phyloP scores from a whole-genome alignment of 345 rosid genomes.

The Pseudoturritis turrita region DNA sequence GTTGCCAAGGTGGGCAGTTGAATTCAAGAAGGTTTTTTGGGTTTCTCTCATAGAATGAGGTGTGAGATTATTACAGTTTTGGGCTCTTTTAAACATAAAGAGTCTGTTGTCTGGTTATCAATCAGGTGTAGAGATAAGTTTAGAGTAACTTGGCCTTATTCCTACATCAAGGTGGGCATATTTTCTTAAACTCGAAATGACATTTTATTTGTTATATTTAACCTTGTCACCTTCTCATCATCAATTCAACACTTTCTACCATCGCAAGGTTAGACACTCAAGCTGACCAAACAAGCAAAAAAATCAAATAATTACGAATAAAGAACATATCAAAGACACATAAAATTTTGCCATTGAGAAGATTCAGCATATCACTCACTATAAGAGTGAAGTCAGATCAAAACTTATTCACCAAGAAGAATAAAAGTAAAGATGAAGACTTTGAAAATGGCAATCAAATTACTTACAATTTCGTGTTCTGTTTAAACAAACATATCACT shows the following conservation, averaged over 20 bases:
- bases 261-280: constrained; percentile 81
- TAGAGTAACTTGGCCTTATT: background rate
- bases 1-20: constrained; percentile 74
- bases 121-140: background rate
- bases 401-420: too few relatives aligned
- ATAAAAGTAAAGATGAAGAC: too few relatives aligned
- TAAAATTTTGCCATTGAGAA: too few relatives aligned
- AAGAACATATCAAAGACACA: too few relatives aligned
- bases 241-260: constrained; percentile 50
- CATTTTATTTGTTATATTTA: background rate
- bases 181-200: background rate
- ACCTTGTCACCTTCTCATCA: constrained; percentile 30
- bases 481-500: too few relatives aligned
- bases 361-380: too few relatives aligned
- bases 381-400: too few relatives aligned
- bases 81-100: background rate
- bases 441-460: too few relatives aligned
- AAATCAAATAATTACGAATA: too few relatives aligned
- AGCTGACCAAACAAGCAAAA: constrained; percentile 43
- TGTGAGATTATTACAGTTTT: background rate
- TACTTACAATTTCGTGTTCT: too few relatives aligned
- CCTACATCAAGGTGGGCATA: background rate
- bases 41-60: background rate
- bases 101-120: too few relatives aligned
- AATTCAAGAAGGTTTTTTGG: constrained; percentile 9